phyloP scores from a whole-genome alignment of 1,284 basidiomycete genomes.

The Coriolopsis trogii region DNA sequence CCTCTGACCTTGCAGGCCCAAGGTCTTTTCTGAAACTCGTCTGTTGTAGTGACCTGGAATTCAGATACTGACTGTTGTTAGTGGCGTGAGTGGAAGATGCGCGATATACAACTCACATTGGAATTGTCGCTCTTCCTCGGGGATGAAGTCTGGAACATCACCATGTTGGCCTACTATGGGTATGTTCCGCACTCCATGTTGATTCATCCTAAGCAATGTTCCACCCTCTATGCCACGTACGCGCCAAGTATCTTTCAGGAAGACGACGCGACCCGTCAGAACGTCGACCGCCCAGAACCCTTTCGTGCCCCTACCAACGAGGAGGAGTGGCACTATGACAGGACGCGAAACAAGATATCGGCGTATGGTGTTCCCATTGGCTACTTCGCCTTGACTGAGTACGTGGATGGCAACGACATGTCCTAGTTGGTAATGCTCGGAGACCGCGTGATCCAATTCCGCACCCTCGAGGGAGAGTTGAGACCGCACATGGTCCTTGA shows the following conservation, averaged over 20 bases:
- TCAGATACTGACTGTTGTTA: neutral
- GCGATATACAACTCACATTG: neutral
- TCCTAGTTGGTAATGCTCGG: neutral
- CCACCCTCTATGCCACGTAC: neutral
- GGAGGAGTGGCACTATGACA: neutral
- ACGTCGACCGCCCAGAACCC: conserved; percentile 10
- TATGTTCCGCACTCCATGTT: neutral
- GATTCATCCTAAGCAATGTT: neutral
- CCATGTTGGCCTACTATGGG: neutral
- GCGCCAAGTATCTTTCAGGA: conserved; percentile 16
- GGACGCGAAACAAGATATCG: conserved; percentile 9
- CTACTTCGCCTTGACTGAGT: neutral
- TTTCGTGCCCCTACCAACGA: neutral
- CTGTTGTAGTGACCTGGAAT: neutral
- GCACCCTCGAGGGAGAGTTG: conserved; percentile 1
- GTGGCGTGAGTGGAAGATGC: neutral
- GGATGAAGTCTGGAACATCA: neutral
- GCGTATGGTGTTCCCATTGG: neutral
- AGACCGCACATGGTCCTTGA: neutral
- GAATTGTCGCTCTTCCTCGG: neutral
- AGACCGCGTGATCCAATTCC: neutral
- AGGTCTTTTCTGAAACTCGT: neutral
- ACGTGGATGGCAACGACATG: neutral
- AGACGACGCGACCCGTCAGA: neutral
- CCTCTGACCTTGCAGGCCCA: neutral